phyloP scores from a whole-genome alignment of 2,329 filamentous ascomycete genomes.

The Teratosphaeria destructans region DNA sequence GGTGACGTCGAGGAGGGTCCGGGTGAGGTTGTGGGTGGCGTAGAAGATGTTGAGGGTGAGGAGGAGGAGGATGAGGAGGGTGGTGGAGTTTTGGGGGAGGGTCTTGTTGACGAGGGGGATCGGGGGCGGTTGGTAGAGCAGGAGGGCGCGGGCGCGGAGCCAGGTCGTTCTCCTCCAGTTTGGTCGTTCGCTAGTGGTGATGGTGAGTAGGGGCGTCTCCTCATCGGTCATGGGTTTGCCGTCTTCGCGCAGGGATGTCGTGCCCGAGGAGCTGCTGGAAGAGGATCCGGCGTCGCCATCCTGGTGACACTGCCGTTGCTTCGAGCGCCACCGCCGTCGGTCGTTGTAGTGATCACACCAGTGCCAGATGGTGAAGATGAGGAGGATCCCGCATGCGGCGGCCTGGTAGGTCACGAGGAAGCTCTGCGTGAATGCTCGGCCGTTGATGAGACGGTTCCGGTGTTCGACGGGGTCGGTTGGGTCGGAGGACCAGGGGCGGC shows the following conservation, averaged over 20 bases:
- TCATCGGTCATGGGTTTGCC: not conserved
- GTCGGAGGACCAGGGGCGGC: not conserved
- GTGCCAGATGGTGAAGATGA: conserved; percentile 28
- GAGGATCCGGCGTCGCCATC: not conserved
- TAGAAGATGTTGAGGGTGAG: conserved; percentile 49
- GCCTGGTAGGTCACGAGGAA: conserved; percentile 32
- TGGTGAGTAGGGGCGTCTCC: not conserved
- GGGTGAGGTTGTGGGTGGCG: conserved; percentile 39
- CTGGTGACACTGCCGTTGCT: not conserved
- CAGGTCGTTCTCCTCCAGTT: conserved; percentile 4
- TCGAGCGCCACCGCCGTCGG: conserved; percentile 3
- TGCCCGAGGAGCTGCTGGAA: conserved; percentile 16
- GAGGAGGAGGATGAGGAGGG: conserved; percentile 42
- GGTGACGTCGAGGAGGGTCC: conserved; percentile 31
- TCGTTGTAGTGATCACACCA: conserved; percentile 23
- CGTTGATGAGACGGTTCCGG: conserved; percentile 1
- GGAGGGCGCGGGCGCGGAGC: conserved; percentile 10
- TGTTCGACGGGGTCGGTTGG: not conserved
- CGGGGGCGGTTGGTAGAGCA: conserved; percentile 49
- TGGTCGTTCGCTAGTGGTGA: conserved; percentile 23
- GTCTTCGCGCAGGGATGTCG: not conserved
- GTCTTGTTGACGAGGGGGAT: conserved; percentile 48
- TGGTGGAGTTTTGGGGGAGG: conserved; percentile 48
- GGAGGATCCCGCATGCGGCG: conserved; percentile 27
- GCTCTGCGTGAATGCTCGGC: conserved; percentile 22